These are phyloP conservation scores for Candida pseudoviswanathii DNA, from an alignment of 1,139 yeast genomes.

Conservation along the genomic window DNA sequence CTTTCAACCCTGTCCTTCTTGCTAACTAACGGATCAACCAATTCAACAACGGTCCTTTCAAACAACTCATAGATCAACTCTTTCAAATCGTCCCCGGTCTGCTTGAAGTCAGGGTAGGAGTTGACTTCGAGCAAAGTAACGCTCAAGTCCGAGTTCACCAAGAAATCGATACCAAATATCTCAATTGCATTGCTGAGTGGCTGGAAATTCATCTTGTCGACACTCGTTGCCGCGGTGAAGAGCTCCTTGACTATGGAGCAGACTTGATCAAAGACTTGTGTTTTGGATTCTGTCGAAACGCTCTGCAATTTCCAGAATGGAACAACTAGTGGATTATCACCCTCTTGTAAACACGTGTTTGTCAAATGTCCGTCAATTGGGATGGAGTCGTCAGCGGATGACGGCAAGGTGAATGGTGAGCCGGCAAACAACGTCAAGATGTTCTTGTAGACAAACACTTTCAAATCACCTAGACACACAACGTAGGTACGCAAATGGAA, in stretches of 20 bases:
- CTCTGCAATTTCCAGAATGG: conserved; percentile 66
- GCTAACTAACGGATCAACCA: conserved; percentile 21
- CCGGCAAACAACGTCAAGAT: conserved; percentile 83
- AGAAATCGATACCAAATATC: conserved; percentile 83
- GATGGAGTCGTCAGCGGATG: conserved; percentile 27
- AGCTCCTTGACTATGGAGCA: conserved; percentile 65
- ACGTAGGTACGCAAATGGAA: conserved; percentile 90
- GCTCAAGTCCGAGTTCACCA: conserved; percentile 57
- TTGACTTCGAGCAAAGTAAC: conserved; percentile 81
- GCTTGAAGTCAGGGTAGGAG: conserved; percentile 95
- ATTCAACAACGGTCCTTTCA: conserved; percentile 40
- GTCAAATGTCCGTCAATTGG: conserved; percentile 78
- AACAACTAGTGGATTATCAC: conserved; percentile 51
- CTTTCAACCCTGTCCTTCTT: neutral
- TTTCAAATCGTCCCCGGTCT: conserved; percentile 81
- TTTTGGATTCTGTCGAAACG: conserved; percentile 26
- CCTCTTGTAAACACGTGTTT: conserved; percentile 84
- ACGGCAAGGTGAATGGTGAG: conserved; percentile 47
- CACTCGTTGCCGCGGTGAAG: conserved; percentile 80
- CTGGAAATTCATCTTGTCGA: conserved; percentile 87
- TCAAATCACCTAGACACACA: conserved; percentile 70
- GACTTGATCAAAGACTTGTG: conserved; percentile 54
- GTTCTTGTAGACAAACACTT: conserved; percentile 76
- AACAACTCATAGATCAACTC: conserved; percentile 62
- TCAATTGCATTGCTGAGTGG: conserved; percentile 83